A percentile compares a stretch with the other conserved stretches of the same genome.
Conservation (phyloP, 2,329 filamentous ascomycete genomes). For the Trichoderma afroharzianum region DNA sequence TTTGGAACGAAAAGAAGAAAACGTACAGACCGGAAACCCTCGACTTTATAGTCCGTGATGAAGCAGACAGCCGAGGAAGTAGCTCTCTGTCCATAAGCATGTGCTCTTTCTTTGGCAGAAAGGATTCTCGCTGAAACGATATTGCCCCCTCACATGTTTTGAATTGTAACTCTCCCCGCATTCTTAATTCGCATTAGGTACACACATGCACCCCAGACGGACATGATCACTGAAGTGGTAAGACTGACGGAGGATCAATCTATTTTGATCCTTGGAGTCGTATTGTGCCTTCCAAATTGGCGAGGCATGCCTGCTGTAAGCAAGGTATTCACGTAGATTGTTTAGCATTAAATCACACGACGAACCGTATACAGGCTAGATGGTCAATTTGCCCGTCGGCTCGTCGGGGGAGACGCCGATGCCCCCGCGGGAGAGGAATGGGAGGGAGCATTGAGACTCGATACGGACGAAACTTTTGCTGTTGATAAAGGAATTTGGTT, state of each 20-base stretch:
- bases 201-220: constrained; percentile 2
- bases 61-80: neutral
- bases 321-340: neutral
- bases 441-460: neutral
- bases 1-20: neutral
- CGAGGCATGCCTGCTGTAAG: neutral
- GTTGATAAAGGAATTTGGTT: too few relatives aligned
- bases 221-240: constrained; percentile 4
- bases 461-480: too few relatives aligned
- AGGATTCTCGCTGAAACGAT: neutral
- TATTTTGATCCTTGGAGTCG: neutral
- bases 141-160: neutral
- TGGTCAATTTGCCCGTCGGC: neutral
- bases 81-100: neutral
- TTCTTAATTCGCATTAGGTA: neutral
- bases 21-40: neutral
- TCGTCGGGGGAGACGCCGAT: neutral
- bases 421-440: neutral
- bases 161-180: neutral
- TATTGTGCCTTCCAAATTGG: neutral
- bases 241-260: neutral
- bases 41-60: neutral
- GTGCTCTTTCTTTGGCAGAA: neutral
- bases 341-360: neutral
- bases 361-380: neutral